Evolutionary conservation across 2,329 filamentous ascomycete species (phyloP), one percentile per base, ranked within the genome.

Genomic region (Epichloe gansuensis): DNA sequence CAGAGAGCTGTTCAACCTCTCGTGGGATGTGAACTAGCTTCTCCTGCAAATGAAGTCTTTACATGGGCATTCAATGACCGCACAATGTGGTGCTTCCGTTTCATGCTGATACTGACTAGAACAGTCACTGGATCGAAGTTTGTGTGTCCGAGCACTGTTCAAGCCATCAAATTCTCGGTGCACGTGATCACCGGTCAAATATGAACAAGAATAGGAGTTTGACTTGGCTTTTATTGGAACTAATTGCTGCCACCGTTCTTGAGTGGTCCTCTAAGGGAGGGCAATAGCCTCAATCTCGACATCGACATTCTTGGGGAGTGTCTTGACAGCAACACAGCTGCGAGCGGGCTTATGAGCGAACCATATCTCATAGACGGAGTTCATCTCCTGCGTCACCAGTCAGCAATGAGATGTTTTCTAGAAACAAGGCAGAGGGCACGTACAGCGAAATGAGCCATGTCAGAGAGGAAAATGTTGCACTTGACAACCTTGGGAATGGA

Each of bases 251-350:
- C 8, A 31, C 12, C n/a, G n/a, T 17, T 43, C 31, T 46, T 25
- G 21, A 4, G 31, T 8, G 21, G 15, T 13, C 13, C 25, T 59
- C 67, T 69, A 83, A 57, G 83, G 76, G 52, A 86, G 75, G 53
- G 89, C 89, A 74, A 93, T 86, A 67, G 83, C 87, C 77, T 95
- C 89, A 66, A 95, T 93, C 77, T 95, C 90, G 25, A 95, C 83
- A 55, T 89, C 83, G 43, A 90, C 89, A 53, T 83, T 83, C 77
- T 91, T 89, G 56, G 90, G 90, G 58, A 95, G 78, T 61, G 87
- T 82, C 77, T 93, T 91, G 58, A 94, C 91, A 5, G 89, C 89
- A 51, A 95, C 88, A 66, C 89, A 95, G 72, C 85, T 90, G 60
- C 88, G 80, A n/a, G 88, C 86, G 21, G 89, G 89, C 78, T 89